Conservation (phyloP, 1,139 yeast genomes). For the Hansenula sp. region DNA sequence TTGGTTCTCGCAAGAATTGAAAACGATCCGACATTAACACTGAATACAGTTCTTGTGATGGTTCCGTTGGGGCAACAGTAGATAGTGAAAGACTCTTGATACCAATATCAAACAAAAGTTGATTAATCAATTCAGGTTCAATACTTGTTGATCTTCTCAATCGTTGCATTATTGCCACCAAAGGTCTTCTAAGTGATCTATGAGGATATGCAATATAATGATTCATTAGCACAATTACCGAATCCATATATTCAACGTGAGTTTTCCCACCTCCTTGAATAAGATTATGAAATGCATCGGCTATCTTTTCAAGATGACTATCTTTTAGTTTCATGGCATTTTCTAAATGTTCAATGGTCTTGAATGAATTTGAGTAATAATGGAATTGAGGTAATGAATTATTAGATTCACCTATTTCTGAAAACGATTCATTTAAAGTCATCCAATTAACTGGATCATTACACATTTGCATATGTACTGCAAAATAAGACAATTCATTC, state of each 20-base stretch:
- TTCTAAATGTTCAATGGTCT: not conserved
- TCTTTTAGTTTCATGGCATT: not conserved
- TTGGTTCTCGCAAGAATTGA: not conserved
- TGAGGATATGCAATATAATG: conserved; percentile 1
- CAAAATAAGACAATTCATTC: conserved; percentile 9
- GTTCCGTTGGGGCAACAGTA: too few relatives aligned
- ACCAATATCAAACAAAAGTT: too few relatives aligned
- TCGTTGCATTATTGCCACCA: not conserved
- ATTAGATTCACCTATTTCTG: not conserved
- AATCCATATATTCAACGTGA: not conserved
- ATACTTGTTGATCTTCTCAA: too few relatives aligned
- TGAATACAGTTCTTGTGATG: too few relatives aligned
- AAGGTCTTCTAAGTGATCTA: not conserved
- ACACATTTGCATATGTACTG: not conserved
- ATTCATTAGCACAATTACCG: not conserved
- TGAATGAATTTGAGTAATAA: not conserved
- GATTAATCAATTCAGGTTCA: too few relatives aligned
- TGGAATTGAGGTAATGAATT: not conserved
- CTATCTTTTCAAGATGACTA: not conserved
- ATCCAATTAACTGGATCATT: not conserved
- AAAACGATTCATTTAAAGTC: too few relatives aligned
- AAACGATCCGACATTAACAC: not conserved
- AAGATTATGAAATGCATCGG: not conserved
- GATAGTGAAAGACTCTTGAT: too few relatives aligned
- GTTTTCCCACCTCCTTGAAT: not conserved